Conservation (phyloP, 805 yeast genomes). For the Zygoascus flipseniorum region DNA sequence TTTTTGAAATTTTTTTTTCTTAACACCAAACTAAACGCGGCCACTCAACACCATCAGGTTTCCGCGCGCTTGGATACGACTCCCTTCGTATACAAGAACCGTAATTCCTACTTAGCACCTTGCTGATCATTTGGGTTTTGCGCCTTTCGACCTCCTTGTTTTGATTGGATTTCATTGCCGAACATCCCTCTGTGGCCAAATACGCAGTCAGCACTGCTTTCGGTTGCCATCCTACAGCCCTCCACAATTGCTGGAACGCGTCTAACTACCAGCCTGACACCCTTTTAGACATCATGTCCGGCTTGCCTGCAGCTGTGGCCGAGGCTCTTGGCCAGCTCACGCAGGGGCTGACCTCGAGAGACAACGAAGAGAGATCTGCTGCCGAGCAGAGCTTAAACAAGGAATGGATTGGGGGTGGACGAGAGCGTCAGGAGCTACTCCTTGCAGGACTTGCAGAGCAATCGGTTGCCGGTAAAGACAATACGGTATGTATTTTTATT, state of each 20-base stretch:
- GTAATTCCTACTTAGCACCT: no score
- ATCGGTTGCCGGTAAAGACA: constrained; percentile 49
- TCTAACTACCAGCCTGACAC: neutral
- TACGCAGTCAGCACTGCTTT: no score
- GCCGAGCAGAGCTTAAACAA: constrained; percentile 70
- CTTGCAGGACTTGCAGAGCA: constrained; percentile 76
- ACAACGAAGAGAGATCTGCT: constrained; percentile 60
- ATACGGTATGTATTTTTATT: constrained; percentile 1
- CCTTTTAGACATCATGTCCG: constrained; percentile 17
- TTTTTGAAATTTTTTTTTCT: neutral
- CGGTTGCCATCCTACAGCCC: no score
- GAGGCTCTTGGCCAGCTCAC: constrained; percentile 48
- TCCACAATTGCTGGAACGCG: no score
- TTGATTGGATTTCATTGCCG: no score
- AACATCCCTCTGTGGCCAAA: no score
- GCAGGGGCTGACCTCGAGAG: constrained; percentile 66
- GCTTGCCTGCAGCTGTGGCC: constrained; percentile 53
- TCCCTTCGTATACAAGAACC: no score
- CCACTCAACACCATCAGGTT: no score
- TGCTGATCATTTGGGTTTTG: no score
- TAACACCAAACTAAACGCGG: neutral
- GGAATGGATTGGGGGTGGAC: constrained; percentile 56
- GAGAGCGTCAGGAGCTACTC: constrained; percentile 56
- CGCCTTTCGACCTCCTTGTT: no score
- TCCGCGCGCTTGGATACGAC: no score